Evolutionary conservation across 768 basidiomycete genomes (phyloP), one percentile per base, ranked within the genome.

Genomic region (Boletus vermiculosoides): DNA sequence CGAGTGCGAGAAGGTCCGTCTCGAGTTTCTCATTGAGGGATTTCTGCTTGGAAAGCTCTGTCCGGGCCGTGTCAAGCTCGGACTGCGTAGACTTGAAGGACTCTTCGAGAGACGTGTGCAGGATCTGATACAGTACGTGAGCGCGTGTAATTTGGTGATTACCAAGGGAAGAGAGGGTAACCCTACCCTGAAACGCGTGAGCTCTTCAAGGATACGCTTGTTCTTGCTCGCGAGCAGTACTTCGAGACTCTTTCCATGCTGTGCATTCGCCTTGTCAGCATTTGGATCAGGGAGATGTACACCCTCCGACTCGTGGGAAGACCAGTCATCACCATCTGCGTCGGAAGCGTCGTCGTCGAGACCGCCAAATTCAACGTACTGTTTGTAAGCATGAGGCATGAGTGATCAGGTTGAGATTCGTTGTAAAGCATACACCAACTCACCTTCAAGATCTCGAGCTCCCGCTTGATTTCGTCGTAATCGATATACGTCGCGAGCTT

Each of bases 381-480:
- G 63, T 31, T 48, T 30, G 25, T 42, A 50, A 28, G 22, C 42
- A 33, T 56, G 18, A 47, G 31, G 22, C 42, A 33, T 56, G 18
- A 47, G 22, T 0, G 12, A 23, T 42, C n/a, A 23, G 2, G 28
- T 39, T n/a, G 12, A 31, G 11, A 25, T 33, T 6, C 2, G 4
- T 30, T 20, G n/a, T 5, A n/a, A 28, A 9, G 13, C 9, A 16
- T 10, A 11, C 10, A 13, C 10, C 2, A 13, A 66, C 75, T 45
- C 48, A 92, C 97, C 85, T 99, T 98, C 92, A 98, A 92, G 61
- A 99, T 98, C 67, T 94, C 94, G 30, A 99, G 80, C 71, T 99
- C 97, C 28, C 97, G 87, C 76, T 98, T 98, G 67, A 98, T 86
- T 75, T 98, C 95, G 66, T 98, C 96, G 65, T 99, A 98, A 71